Base-by-base conservation (phyloP, 2,329 filamentous ascomycete species). In the Trichoderma sp. region DNA sequence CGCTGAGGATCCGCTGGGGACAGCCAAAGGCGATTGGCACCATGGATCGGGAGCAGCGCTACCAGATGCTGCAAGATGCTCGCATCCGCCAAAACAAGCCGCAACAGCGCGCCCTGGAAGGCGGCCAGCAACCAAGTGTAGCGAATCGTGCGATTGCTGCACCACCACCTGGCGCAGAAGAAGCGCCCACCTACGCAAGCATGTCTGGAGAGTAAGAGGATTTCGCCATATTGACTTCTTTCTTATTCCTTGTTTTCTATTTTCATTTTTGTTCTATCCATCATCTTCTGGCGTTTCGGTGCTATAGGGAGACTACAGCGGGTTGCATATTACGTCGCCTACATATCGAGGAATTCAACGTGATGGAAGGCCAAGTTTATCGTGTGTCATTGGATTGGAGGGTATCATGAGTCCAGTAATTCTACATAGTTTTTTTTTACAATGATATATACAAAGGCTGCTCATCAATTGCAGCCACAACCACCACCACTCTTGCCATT, bases 1-100 rank as follows among this genome's bases (percentile, higher is more conserved):
- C 96, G 0, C 82, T 99, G 73, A 87, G 95, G 36, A 90, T 99
- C 20, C 91, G 94, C 74, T 99, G 96, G 96, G 95, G 95, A 17
- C 92, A 93, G 79, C 95, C 97, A 17, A 96, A 94, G 84, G 92
- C 95, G 1, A 87, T 99, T 70, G 96, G 97, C 71, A 97, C 90
- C 28, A 92, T 98, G 90, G 93, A 97, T 74, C 91, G 92, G 73
- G 94, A 98, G 69, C 89, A 97, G 80, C 88, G 95, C 57, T 86
- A 92, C 75, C 88, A 92, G 77, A 94, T 97, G 85, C 90, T 95
- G 26, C 88, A 91, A 43, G 94, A 97, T 77, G 95, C 86, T 79
- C 58, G 84, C 80, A 70, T 82, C 81, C 73, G 85, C 80, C 77
- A 80, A 71, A 68, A 70, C 32, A 72, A 72, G 47, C 74, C 74